A percentile compares a stretch with the other conserved stretches of the same genome.
These are phyloP conservation scores for Voacanga thouarsii DNA, from an alignment of 257 asterid species.

Conservation along the genomic window DNA sequence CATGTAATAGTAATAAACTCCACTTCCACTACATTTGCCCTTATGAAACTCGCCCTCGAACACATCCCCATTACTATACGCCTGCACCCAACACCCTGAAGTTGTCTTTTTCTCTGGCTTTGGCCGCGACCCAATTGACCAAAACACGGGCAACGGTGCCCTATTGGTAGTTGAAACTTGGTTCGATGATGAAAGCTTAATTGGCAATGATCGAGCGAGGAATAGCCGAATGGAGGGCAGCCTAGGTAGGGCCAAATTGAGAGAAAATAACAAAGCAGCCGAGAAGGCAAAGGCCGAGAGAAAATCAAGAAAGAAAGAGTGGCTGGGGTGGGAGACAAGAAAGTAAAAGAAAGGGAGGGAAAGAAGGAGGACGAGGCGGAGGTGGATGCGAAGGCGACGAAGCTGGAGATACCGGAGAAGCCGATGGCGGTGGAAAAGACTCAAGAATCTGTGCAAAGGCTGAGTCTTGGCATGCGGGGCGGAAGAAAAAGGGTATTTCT, in stretches of 20 bases:
- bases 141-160: conserved; percentile 71
- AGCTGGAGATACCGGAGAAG: conserved; percentile 42
- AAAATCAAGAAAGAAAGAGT: conserved; percentile 80
- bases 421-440: conserved; percentile 62
- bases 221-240: conserved; percentile 70
- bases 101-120: conserved; percentile 54
- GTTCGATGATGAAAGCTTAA: conserved; percentile 46
- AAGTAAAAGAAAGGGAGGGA: conserved; percentile 80
- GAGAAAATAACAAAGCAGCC: conserved; percentile 70
- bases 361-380: conserved; percentile 62
- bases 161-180: conserved; percentile 27
- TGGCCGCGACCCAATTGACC: conserved; percentile 79
- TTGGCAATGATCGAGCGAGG: conserved; percentile 70
- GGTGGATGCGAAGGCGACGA: conserved; percentile 70
- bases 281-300: conserved; percentile 90
- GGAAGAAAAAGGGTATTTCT: conserved; percentile 42
- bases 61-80: conserved; percentile 87
- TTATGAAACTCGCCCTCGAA: conserved; percentile 94
- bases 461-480: conserved; percentile 39
- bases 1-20: conserved; percentile 93
- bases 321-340: conserved; percentile 78
- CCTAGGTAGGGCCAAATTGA: conserved; percentile 79
- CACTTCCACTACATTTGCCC: conserved; percentile 87
- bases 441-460: conserved; percentile 38
- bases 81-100: conserved; percentile 81